These are phyloP conservation scores for Dendrocalamus sinicus DNA, from an alignment of 176 grass and related monocot species.

Conservation along the genomic window DNA sequence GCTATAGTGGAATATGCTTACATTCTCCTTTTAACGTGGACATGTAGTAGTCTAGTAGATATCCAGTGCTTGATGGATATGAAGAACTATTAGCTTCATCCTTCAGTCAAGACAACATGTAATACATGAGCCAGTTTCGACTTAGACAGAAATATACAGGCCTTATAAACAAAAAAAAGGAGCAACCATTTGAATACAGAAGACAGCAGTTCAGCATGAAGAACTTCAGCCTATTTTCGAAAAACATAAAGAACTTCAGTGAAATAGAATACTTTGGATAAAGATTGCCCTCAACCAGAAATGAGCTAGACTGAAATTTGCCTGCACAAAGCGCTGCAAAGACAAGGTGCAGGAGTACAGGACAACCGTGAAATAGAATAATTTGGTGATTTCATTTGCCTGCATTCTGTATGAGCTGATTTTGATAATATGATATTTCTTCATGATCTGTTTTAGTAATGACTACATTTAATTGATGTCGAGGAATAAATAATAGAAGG, in stretches of 20 bases:
- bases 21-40: constrained; percentile 9
- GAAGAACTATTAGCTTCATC: not conserved
- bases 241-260: constrained; percentile 6
- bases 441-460: not conserved
- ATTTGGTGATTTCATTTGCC: not conserved
- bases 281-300: not conserved
- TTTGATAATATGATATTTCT: not conserved
- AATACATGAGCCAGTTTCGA: not conserved
- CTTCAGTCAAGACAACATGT: not conserved
- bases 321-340: not conserved
- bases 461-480: constrained; percentile 10
- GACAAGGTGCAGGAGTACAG: not conserved
- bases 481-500: not conserved
- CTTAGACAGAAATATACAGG: not conserved
- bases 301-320: not conserved
- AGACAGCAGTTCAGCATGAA: not conserved
- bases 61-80: not conserved
- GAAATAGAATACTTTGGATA: constrained; percentile 7
- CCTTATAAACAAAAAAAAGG: not conserved
- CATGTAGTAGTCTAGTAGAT: not conserved
- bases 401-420: not conserved
- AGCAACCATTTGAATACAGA: not conserved
- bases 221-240: not conserved
- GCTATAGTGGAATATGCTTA: not conserved
- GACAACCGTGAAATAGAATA: not conserved